Conservation (phyloP, 2,329 filamentous ascomycete species). For the Hypoxylon sp. region DNA sequence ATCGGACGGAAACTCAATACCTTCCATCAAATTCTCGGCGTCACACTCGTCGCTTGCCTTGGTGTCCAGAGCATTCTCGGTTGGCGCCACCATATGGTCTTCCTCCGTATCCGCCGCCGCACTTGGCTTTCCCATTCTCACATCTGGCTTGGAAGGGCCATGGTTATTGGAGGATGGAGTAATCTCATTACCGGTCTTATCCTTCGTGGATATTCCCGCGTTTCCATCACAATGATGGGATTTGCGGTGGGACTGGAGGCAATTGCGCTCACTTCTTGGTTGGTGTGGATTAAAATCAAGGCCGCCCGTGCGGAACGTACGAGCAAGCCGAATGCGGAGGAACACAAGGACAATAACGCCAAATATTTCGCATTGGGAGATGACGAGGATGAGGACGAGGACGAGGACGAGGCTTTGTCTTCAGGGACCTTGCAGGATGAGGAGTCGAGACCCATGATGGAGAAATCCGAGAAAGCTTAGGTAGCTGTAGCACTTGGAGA, state of each 20-base stretch:
- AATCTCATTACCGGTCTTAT: conserved; percentile 19
- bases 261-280: conserved; percentile 10
- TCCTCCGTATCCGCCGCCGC: conserved; percentile 26
- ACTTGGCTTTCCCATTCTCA: conserved; percentile 36
- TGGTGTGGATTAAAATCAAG: conserved; percentile 11
- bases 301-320: conserved; percentile 6
- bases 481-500: neutral
- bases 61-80: conserved; percentile 22
- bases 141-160: conserved; percentile 26
- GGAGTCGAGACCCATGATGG: conserved; percentile 22
- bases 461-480: conserved; percentile 17
- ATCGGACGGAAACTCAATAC: conserved; percentile 12
- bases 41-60: conserved; percentile 14
- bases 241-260: conserved; percentile 9
- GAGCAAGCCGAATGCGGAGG: neutral
- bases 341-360: neutral
- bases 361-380: conserved; percentile 16
- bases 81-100: conserved; percentile 29
- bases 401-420: conserved; percentile 12
- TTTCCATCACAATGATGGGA: conserved; percentile 7
- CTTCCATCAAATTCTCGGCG: conserved; percentile 18
- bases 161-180: conserved; percentile 20
- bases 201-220: conserved; percentile 21
- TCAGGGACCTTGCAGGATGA: conserved; percentile 11
- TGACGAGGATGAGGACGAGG: conserved; percentile 15